These are phyloP conservation scores for Iberis pinnata DNA, from an alignment of 345 rosid species.

Conservation along the genomic window DNA sequence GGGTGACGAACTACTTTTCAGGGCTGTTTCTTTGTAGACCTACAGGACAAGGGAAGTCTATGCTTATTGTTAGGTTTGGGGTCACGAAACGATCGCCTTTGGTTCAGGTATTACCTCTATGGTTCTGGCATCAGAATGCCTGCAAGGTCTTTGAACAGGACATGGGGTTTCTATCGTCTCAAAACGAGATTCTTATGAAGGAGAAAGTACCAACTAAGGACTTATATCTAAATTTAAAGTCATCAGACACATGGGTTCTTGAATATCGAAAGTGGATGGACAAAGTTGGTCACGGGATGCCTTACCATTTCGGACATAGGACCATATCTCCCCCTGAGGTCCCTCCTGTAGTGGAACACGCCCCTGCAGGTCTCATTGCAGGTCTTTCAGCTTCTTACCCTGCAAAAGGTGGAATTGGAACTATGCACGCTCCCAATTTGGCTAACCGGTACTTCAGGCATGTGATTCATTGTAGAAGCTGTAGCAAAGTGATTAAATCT, in stretches of 20 bases:
- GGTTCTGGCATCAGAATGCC: conserved; percentile 86
- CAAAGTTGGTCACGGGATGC: conserved; percentile 97
- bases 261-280: conserved; percentile 98
- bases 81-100: conserved; percentile 50
- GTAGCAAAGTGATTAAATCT: conserved; percentile 50
- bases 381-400: conserved; percentile 63
- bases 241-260: conserved; percentile 85
- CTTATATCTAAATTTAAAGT: conserved; percentile 61
- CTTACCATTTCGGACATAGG: conserved; percentile 77
- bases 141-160: conserved; percentile 89
- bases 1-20: conserved; percentile 59
- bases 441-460: conserved; percentile 79
- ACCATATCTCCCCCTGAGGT: conserved; percentile 56
- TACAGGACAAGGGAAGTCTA: conserved; percentile 91
- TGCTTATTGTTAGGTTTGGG: conserved; percentile 89
- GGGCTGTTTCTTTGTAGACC: conserved; percentile 91
- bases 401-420: conserved; percentile 69
- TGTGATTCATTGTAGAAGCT: conserved; percentile 78
- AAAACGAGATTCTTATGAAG: conserved; percentile 67
- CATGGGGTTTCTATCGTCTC: conserved; percentile 91
- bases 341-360: conserved; percentile 83
- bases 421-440: conserved; percentile 76
- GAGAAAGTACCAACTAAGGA: conserved; percentile 84
- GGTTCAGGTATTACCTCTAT: conserved; percentile 51
- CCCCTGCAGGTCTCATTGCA: conserved; percentile 82